These are phyloP conservation scores for Alternaria sp. DNA, from an alignment of 2,329 filamentous ascomycete species.

Conservation along the genomic window DNA sequence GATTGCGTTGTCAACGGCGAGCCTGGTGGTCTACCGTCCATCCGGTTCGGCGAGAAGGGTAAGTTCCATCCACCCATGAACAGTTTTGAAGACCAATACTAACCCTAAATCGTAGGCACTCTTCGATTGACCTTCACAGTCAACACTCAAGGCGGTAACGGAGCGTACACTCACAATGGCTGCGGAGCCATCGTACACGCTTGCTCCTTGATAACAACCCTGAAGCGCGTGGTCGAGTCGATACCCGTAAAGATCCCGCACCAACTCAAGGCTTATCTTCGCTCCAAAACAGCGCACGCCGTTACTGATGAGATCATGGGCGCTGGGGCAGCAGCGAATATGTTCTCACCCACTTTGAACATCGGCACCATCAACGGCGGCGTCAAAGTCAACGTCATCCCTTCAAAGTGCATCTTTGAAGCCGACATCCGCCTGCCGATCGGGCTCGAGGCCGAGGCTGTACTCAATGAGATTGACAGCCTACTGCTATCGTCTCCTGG, in stretches of 20 bases:
- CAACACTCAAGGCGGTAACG: background rate
- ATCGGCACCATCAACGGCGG: constrained; percentile 50
- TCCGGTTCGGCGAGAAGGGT: background rate
- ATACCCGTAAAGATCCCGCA: background rate
- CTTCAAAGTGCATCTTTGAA: constrained; percentile 48
- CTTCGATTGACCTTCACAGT: background rate
- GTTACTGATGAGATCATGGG: background rate
- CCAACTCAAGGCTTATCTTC: background rate
- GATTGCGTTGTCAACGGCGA: background rate
- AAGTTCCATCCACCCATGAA: background rate
- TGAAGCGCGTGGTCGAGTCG: background rate
- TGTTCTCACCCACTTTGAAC: background rate
- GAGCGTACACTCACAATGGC: background rate
- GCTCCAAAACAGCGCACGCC: background rate
- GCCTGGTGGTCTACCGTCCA: background rate
- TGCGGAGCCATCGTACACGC: background rate
- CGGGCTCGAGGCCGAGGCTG: constrained; percentile 35
- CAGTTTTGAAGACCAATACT: background rate
- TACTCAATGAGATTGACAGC: background rate
- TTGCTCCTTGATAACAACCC: background rate
- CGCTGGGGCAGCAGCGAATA: background rate
- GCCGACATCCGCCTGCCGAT: constrained; percentile 52
- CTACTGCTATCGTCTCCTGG: background rate
- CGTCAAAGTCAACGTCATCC: constrained; percentile 54
- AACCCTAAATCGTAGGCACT: background rate